Evolutionary conservation across 1,284 basidiomycete genomes (phyloP), one percentile per base, ranked within the genome.

Genomic region (Apiotrichum gracile): DNA sequence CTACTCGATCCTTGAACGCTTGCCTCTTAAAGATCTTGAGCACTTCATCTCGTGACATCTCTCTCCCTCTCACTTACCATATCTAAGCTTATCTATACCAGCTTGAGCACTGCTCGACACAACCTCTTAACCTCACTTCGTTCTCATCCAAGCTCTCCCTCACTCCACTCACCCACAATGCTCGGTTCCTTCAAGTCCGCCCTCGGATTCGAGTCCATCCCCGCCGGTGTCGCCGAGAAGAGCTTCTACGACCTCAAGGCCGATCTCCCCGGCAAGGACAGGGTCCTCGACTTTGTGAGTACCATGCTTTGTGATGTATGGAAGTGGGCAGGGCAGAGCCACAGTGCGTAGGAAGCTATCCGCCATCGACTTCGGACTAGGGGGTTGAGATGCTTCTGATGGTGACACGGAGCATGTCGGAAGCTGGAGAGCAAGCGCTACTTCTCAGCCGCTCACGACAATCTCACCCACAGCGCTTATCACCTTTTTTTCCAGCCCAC

Each of bases 231-330:
- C 19, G 59, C 52, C 25, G 26, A 47, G 21, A 72, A 71, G 61
- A 55, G 62, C 22, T 78, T 78, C 61, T 78, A 74, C 58, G 75
- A 77, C 37, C 69, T 78, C 49, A 68, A 72, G 57, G 73, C 75
- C 12, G 58, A 61, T 27, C 58, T 76, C 53, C 75, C 76, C 0
- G 72, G 72, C 26, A 68, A 65, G 43, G 64, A 69, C 52, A 61
- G 61, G 41, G 58, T 52, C 41, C 55, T 65, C 31, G 67, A 73
- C 55, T 73, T 76, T 67, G 69, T 69, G 54, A 61, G 69, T 67
- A 19, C 17, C 37, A 3, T 10, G 31, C n/a, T n/a, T n/a, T n/a
- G n/a, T n/a, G n/a, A n/a, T n/a, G n/a, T 17, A 4, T 17, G 16
- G 16, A 13, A 35, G 16, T n/a, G 34, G 34, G 16, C 8, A 16